A percentile compares a stretch with the other conserved stretches of the same genome.
phyloP scores from a whole-genome alignment of 352 stramenopile genomes.

The Blastocystis sp. region DNA sequence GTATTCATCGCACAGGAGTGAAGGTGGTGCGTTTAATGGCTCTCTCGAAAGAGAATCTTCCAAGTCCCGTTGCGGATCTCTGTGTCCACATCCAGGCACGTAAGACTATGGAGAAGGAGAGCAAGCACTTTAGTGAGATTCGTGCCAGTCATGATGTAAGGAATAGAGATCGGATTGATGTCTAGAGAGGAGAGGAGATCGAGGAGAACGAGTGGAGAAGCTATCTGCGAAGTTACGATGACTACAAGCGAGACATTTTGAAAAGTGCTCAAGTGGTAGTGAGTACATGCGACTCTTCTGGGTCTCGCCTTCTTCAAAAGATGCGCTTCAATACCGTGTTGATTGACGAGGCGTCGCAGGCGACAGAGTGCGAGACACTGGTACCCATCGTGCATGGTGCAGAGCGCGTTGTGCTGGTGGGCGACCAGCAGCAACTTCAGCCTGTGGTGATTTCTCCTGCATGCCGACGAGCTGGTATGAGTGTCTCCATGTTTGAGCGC shows the following conservation, averaged over 20 bases:
- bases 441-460: conserved; percentile 84
- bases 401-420: conserved; percentile 97
- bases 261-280: conserved; percentile 97
- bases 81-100: conserved; percentile 66
- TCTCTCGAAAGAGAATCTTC: conserved; percentile 90
- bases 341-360: conserved; percentile 98
- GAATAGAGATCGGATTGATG: not conserved
- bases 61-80: conserved; percentile 86
- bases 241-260: conserved; percentile 82
- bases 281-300: conserved; percentile 94
- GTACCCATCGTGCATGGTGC: conserved; percentile 96
- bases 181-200: conserved; percentile 3
- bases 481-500: conserved; percentile 93
- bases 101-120: not conserved
- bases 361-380: conserved; percentile 93
- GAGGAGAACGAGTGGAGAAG: not conserved
- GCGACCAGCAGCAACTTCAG: conserved; percentile 93
- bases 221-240: not conserved
- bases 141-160: not conserved
- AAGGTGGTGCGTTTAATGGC: conserved; percentile 93
- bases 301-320: conserved; percentile 89
- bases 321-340: conserved; percentile 96
- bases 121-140: not conserved
- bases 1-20: conserved; percentile 93
- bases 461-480: conserved; percentile 74